These are phyloP conservation scores for Ogataea pignaliae DNA, from an alignment of 805 yeast species.

Conservation along the genomic window DNA sequence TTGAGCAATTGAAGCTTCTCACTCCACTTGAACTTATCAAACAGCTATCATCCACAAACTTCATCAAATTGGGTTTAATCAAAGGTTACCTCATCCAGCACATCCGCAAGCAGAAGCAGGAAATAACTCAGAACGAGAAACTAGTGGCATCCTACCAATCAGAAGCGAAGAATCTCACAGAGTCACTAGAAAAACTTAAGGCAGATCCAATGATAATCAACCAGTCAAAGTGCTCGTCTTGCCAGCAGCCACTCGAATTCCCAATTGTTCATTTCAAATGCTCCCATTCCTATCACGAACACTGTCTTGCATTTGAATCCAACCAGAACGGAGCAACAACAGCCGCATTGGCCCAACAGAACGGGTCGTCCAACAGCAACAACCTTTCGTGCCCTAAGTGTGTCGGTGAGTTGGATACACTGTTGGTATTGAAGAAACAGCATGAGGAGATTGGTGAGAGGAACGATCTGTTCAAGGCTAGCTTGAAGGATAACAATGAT, in stretches of 20 bases:
- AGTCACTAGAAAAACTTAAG: conserved; percentile 47
- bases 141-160: conserved; percentile 61
- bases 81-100: conserved; percentile 62
- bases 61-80: conserved; percentile 57
- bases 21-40: conserved; percentile 78
- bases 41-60: conserved; percentile 57
- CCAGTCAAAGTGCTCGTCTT: conserved; percentile 59
- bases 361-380: conserved; percentile 1
- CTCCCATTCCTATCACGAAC: conserved; percentile 78
- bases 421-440: conserved; percentile 50
- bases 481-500: conserved; percentile 51
- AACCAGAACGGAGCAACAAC: conserved; percentile 4
- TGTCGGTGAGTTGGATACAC: conserved; percentile 62
- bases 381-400: conserved; percentile 64
- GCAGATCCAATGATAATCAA: conserved; percentile 50
- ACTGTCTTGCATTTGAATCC: conserved; percentile 43
- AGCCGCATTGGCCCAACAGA: neutral
- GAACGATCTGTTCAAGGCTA: conserved; percentile 55
- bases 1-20: conserved; percentile 49
- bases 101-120: conserved; percentile 54
- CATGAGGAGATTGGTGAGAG: conserved; percentile 62
- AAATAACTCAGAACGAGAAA: conserved; percentile 62
- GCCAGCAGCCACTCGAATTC: conserved; percentile 60
- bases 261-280: conserved; percentile 86
- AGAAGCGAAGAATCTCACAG: conserved; percentile 56